Conservation (phyloP, 2,329 filamentous ascomycete genomes). For the Cladophialophora chaetospira region DNA sequence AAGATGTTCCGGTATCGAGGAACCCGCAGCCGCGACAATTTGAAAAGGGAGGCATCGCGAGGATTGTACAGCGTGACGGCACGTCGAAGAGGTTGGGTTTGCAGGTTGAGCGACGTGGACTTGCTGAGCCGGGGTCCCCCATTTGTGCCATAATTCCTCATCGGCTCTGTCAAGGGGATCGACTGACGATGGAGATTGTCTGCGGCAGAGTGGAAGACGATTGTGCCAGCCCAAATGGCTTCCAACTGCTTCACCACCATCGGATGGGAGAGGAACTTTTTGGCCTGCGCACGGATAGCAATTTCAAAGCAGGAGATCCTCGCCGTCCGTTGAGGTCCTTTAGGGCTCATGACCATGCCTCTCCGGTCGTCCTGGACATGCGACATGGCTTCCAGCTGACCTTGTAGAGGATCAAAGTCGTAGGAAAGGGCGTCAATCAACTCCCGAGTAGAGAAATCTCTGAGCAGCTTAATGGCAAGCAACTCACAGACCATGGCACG, state of each 20-base stretch:
- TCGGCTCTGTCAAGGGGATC: conserved; percentile 22
- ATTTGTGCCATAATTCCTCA: conserved; percentile 44
- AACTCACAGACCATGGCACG: conserved; percentile 88
- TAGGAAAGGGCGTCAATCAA: conserved; percentile 93
- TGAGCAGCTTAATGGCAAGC: conserved; percentile 82
- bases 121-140: conserved; percentile 26
- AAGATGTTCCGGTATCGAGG: conserved; percentile 89
- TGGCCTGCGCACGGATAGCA: conserved; percentile 87
- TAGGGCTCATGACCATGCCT: conserved; percentile 35
- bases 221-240: conserved; percentile 93
- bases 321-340: conserved; percentile 60
- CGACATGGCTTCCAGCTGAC: conserved; percentile 59
- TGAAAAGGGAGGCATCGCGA: conserved; percentile 84
- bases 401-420: conserved; percentile 91
- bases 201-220: conserved; percentile 88
- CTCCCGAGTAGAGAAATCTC: conserved; percentile 85
- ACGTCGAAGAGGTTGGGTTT: conserved; percentile 43
- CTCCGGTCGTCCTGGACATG: conserved; percentile 11
- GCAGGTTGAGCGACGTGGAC: conserved; percentile 22
- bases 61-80: conserved; percentile 89
- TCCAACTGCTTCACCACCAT: conserved; percentile 93
- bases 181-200: conserved; percentile 73
- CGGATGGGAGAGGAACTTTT: conserved; percentile 88
- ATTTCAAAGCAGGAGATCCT: conserved; percentile 90
- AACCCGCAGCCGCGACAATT: conserved; percentile 85